Base-by-base conservation (phyloP, 257 asterid genomes). In the Plantago ovata region DNA sequence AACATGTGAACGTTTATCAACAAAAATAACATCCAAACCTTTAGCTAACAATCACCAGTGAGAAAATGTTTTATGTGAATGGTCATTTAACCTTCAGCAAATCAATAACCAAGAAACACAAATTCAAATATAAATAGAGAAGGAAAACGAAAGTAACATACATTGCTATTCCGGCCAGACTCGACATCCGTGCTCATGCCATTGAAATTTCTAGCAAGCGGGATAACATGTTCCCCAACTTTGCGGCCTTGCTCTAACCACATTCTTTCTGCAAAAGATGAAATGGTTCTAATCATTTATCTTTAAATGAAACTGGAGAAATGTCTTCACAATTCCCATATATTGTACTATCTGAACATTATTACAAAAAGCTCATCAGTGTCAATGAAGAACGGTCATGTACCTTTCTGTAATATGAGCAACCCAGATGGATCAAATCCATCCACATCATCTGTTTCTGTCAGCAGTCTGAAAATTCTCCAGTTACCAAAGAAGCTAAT, bases 341-440 rank as follows among this genome's bases (percentile, higher is more conserved):
- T 38, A 21, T 11, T 59, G 36, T 28, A 28, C 36, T 3, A 28
- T 28, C 36, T 28, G 36, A n/a, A 28, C 24, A 14, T 44, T 15
- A 18, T 36, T 24, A 61, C 16, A 15, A 32, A 57, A 51, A 59
- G 22, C 23, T 54, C 19, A 28, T 39, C 46, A 15, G 43, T 33
- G 51, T 9, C 54, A 61, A 70, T 11, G 38, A 32, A 58, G 47
- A 39, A 3, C 14, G 58, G 21, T 44, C 52, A 32, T 49, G 61
- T 57, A 93, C 99, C 99, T 81, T 82, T 93, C 77, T 86, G 95
- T 61, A 93, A 66, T 77, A 93, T 86, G 36, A 93, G 89, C 80
- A 89, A 72, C 57, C 99, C 99, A 63, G 99, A 93, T 15, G 96
- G 94, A 75, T 93, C 96, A 61, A 89, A 93, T 56, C 99, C 99